These are phyloP conservation scores for Penicillium sp. DNA, from an alignment of 2,329 filamentous ascomycete species.

Conservation along the genomic window DNA sequence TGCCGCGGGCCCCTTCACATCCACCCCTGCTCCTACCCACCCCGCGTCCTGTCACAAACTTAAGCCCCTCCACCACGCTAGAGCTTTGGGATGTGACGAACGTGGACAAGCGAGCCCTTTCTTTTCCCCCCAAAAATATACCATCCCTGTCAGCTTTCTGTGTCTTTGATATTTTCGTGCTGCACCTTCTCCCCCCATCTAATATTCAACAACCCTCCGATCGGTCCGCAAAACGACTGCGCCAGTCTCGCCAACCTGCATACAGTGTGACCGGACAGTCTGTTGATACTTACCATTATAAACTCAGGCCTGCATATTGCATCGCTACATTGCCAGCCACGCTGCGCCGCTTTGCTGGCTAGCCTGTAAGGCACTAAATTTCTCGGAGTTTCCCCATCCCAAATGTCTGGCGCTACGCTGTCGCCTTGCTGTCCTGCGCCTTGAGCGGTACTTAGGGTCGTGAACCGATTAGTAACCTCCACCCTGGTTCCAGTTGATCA, in stretches of 20 bases:
- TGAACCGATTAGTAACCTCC: conserved; percentile 23
- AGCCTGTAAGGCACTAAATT: conserved; percentile 22
- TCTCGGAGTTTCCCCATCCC: conserved; percentile 15
- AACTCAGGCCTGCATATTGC: conserved; percentile 13
- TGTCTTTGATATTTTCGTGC: conserved; percentile 16
- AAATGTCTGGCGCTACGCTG: conserved; percentile 27
- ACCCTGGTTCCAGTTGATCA: conserved; percentile 21
- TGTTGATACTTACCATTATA: conserved; percentile 16
- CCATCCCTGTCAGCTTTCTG: conserved; percentile 17
- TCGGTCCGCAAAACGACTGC: conserved; percentile 6
- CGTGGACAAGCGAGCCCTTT: conserved; percentile 23
- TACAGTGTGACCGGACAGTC: conserved; percentile 4
- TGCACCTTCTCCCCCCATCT: conserved; percentile 2
- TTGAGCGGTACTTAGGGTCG: conserved; percentile 26
- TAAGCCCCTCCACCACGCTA: conserved; percentile 31
- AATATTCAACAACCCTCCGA: conserved; percentile 5
- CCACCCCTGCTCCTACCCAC: conserved; percentile 17
- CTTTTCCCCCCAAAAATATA: conserved; percentile 1
- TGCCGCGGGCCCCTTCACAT: conserved; percentile 13
- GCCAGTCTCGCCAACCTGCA: conserved; percentile 6
- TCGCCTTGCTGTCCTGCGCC: conserved; percentile 18
- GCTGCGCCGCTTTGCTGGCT: conserved; percentile 16
- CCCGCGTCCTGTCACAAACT: conserved; percentile 28
- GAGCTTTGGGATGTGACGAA: conserved; percentile 29
- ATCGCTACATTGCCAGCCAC: conserved; percentile 12